Evolutionary conservation across 2,329 filamentous ascomycete species (phyloP).

Genomic region (Apiospora aurea): DNA sequence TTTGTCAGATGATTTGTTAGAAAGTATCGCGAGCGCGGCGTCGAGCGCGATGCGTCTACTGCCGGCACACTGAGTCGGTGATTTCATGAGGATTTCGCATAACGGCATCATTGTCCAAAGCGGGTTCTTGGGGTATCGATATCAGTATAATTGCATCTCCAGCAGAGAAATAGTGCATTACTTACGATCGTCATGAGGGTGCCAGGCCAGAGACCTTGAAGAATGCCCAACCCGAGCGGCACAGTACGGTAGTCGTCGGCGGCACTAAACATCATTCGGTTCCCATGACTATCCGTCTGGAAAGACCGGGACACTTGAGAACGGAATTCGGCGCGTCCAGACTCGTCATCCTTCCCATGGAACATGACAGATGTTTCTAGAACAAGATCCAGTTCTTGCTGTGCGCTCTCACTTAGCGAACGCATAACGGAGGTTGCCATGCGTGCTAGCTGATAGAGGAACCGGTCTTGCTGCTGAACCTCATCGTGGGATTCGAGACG

Average conservation of each 20-base stretch:
- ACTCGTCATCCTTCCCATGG: not conserved
- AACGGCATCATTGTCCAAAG: conserved; percentile 24
- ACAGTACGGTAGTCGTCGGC: conserved; percentile 36
- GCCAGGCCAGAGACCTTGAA: conserved; percentile 39
- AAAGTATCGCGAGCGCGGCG: conserved; percentile 35
- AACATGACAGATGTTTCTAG: conserved; percentile 38
- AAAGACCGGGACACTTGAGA: not conserved
- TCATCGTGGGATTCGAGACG: conserved; percentile 8
- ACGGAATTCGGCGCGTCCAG: conserved; percentile 22
- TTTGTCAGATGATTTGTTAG: conserved; percentile 38
- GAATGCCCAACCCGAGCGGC: conserved; percentile 41
- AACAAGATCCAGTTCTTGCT: conserved; percentile 35
- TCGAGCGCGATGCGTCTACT: conserved; percentile 37
- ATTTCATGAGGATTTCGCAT: conserved; percentile 22
- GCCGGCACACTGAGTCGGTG: conserved; percentile 31
- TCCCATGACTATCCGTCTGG: not conserved
- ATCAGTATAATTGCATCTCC: not conserved
- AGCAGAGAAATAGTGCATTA: not conserved
- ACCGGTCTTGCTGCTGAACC: conserved; percentile 34
- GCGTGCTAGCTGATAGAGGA: conserved; percentile 38
- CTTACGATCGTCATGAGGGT: conserved; percentile 36
- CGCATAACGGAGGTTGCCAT: conserved; percentile 39
- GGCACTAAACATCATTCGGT: conserved; percentile 30
- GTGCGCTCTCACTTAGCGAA: conserved; percentile 36
- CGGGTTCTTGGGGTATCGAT: not conserved